phyloP scores from a whole-genome alignment of 164 flowering plant genomes.

The Dillenia suffruticosa region DNA sequence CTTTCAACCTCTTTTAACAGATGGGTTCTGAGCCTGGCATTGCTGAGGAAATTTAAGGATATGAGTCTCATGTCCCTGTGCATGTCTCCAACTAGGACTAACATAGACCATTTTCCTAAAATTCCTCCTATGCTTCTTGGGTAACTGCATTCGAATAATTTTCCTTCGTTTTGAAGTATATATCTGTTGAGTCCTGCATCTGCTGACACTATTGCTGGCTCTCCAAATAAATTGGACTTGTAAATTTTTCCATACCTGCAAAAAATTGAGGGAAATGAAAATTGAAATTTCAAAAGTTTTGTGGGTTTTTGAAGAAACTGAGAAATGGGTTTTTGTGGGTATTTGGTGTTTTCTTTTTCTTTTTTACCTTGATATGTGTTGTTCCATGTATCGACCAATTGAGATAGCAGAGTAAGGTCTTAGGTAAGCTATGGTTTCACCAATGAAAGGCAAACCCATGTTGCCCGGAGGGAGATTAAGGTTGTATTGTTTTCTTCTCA shows the following conservation, averaged over 20 bases:
- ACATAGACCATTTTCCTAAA: slow-evolving; percentile 93
- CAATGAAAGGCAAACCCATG: slow-evolving; percentile 86
- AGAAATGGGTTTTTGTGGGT: neutral
- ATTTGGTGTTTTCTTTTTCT: neutral
- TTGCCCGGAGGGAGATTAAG: slow-evolving; percentile 78
- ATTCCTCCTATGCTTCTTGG: slow-evolving; percentile 87
- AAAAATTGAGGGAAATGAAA: neutral
- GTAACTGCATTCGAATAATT: slow-evolving; percentile 84
- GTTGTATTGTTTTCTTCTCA: slow-evolving; percentile 29
- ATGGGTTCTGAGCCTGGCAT: slow-evolving; percentile 58
- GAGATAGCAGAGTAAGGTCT: slow-evolving; percentile 77
- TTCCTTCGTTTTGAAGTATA: slow-evolving; percentile 81
- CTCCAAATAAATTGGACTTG: slow-evolving; percentile 84
- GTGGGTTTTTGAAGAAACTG: neutral
- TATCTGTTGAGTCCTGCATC: slow-evolving; percentile 75
- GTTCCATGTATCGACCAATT: slow-evolving; percentile 75
- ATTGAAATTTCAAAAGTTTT: neutral
- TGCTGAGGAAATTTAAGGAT: slow-evolving; percentile 78
- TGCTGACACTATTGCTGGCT: slow-evolving; percentile 78
- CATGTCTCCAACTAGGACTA: slow-evolving; percentile 87
- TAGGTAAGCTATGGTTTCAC: slow-evolving; percentile 76
- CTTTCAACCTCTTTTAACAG: slow-evolving; percentile 63
- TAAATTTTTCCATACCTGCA: slow-evolving; percentile 82
- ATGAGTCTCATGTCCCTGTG: slow-evolving; percentile 85
- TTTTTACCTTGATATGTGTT: slow-evolving; percentile 75